phyloP scores from a whole-genome alignment of 2,329 filamentous ascomycete species.

The Phialemonium atrogriseum region DNA sequence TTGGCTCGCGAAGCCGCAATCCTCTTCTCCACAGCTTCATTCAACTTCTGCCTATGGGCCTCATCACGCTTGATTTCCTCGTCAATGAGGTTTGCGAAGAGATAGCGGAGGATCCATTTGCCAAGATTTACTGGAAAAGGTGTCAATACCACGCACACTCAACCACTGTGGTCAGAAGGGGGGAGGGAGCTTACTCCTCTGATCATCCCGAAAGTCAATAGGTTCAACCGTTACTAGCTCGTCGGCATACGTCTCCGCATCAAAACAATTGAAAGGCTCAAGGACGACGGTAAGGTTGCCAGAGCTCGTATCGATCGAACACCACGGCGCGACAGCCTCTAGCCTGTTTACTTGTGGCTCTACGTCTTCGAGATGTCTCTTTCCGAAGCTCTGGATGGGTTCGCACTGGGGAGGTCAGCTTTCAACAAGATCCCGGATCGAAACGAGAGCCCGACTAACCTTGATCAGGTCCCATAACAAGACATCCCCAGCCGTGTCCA shows the following conservation, averaged over 20 bases:
- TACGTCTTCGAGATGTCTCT: slow-evolving; percentile 88
- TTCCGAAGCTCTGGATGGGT: slow-evolving; percentile 86
- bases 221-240: slow-evolving; percentile 67
- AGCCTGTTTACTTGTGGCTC: slow-evolving; percentile 77
- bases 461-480: slow-evolving; percentile 89
- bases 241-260: slow-evolving; percentile 95
- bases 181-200: slow-evolving; percentile 60
- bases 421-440: background rate
- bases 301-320: slow-evolving; percentile 86
- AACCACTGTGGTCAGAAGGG: slow-evolving; percentile 4
- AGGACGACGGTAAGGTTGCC: slow-evolving; percentile 84
- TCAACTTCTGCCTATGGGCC: slow-evolving; percentile 58
- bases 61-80: slow-evolving; percentile 84
- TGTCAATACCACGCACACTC: no score
- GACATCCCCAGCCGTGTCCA: slow-evolving; percentile 93
- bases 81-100: slow-evolving; percentile 83
- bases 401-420: slow-evolving; percentile 53
- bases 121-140: slow-evolving; percentile 75
- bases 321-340: slow-evolving; percentile 92
- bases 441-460: slow-evolving; percentile 36
- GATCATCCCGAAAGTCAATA: slow-evolving; percentile 83
- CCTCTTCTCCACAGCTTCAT: slow-evolving; percentile 53
- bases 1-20: slow-evolving; percentile 45
- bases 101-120: slow-evolving; percentile 89
- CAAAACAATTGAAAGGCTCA: slow-evolving; percentile 93